Evolutionary conservation across 805 yeast genomes (phyloP).

Genomic region (Candida krabiensis): DNA sequence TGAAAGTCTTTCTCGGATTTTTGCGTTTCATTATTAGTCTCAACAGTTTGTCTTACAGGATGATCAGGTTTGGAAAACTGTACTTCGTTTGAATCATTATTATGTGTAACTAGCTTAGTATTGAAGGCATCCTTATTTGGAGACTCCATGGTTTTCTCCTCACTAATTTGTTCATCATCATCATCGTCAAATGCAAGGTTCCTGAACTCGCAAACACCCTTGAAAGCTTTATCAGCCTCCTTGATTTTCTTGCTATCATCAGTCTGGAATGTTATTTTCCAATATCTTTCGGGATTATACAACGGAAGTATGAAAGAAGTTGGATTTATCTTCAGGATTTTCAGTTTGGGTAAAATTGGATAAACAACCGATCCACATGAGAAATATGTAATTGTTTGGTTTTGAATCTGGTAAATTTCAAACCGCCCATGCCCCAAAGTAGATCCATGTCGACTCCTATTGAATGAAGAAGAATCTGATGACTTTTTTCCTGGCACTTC

Average conservation of each 20-base stretch:
- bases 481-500: conserved; percentile 7
- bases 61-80: no score
- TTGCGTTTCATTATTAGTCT: background rate
- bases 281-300: conserved; percentile 73
- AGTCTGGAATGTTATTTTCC: conserved; percentile 52
- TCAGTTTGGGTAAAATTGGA: conserved; percentile 67
- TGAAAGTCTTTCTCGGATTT: background rate
- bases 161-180: conserved; percentile 4
- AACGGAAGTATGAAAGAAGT: conserved; percentile 61
- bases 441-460: conserved; percentile 35
- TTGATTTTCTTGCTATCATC: conserved; percentile 27
- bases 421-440: conserved; percentile 61
- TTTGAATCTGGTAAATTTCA: conserved; percentile 58
- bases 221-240: conserved; percentile 13
- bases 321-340: conserved; percentile 49
- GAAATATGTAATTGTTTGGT: conserved; percentile 53
- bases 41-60: background rate
- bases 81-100: background rate
- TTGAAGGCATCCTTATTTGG: background rate
- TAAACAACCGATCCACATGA: conserved; percentile 71
- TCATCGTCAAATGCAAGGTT: conserved; percentile 19
- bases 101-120: background rate
- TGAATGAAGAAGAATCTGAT: background rate
- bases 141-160: background rate
- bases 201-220: conserved; percentile 22